Evolutionary conservation across 805 yeast genomes (phyloP), one percentile per base, ranked within the genome.

Genomic region (Osmozyma mogii): DNA sequence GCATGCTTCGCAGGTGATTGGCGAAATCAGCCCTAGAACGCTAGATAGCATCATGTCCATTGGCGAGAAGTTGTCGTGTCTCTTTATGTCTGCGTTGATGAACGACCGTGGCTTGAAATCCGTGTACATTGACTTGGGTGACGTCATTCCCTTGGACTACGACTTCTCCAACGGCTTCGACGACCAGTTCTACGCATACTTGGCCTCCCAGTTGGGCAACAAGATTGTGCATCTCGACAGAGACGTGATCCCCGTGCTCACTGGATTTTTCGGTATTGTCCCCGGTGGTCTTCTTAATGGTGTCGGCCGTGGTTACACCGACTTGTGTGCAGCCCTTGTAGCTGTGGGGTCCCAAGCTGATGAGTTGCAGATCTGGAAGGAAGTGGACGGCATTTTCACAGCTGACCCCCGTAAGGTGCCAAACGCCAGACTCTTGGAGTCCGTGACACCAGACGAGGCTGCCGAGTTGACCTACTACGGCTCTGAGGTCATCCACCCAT

Each of bases 371-470:
- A 84, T 92, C 28, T 92, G 98, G 98, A 92, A 92, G 49, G 98
- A 92, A 63, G 98, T 92, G 30, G 98, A 92, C 54, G 98, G 98
- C 46, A 92, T 92, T 22, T 92, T 92, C 65, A 88, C 97, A 1
- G 98, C 98, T 3, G 98, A 92, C 54, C 98, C 98, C 23, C 70
- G 98, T 37, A 92, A 92, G 47, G 97, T 92, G 17, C 80, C 87
- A 21, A 76, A 75, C 32, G 98, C 98, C 3, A 70, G 95, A 44
- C 65, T 89, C 29, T 66, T 92, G 40, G 73, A 76, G 34, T 75
- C 85, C 30, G 96, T 92, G 39, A 92, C 97, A 0, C 98, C 98
- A 4, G 97, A 92, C 52, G 98, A 92, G 62, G 98, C 98, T 4
- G 92, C 97, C 0, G 98, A 92, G 62, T 72, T 92, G 55, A 92